Percentiles rank a stretch among this genome's conserved stretches.
Conservation (phyloP, 805 yeast species). For the Candida nemodendra region DNA sequence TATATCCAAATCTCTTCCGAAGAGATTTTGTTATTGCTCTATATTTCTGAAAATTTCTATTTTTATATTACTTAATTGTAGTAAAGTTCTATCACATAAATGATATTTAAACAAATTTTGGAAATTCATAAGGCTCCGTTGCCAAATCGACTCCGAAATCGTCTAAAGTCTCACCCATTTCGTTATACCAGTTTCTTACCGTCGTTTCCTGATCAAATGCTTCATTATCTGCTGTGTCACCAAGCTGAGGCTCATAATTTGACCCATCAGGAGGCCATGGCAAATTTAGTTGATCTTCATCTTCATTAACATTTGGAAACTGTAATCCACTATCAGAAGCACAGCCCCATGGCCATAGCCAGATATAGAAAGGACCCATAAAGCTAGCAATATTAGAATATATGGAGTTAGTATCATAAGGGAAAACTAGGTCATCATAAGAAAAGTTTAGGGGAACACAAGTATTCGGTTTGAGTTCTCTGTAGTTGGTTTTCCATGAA, state of each 20-base stretch:
- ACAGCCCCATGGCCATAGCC: slow-evolving; percentile 72
- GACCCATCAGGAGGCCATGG: slow-evolving; percentile 96
- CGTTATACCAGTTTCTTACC: slow-evolving; percentile 58
- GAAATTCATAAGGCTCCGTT: slow-evolving; percentile 40
- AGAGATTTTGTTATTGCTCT: not conserved
- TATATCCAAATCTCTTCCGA: not conserved
- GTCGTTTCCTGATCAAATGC: slow-evolving; percentile 12
- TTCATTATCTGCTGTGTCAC: not conserved
- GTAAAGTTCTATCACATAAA: not conserved
- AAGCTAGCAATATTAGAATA: slow-evolving; percentile 50
- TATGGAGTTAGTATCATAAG: slow-evolving; percentile 68
- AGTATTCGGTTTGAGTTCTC: slow-evolving; percentile 19
- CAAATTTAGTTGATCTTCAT: slow-evolving; percentile 57
- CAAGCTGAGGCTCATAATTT: slow-evolving; percentile 21
- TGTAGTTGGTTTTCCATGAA: slow-evolving; percentile 41
- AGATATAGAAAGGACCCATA: slow-evolving; percentile 61
- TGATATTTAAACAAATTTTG: slow-evolving; percentile 9
- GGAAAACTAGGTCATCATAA: slow-evolving; percentile 71
- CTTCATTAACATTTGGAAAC: slow-evolving; percentile 56
- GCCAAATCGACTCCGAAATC: slow-evolving; percentile 88
- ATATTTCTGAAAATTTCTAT: not conserved
- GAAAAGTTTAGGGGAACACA: slow-evolving; percentile 38
- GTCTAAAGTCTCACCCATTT: slow-evolving; percentile 76
- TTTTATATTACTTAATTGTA: slow-evolving; percentile 1
- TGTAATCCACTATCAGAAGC: slow-evolving; percentile 60